Conservation (phyloP, 495 filamentous ascomycete species). For the Lophiotrema nucula region DNA sequence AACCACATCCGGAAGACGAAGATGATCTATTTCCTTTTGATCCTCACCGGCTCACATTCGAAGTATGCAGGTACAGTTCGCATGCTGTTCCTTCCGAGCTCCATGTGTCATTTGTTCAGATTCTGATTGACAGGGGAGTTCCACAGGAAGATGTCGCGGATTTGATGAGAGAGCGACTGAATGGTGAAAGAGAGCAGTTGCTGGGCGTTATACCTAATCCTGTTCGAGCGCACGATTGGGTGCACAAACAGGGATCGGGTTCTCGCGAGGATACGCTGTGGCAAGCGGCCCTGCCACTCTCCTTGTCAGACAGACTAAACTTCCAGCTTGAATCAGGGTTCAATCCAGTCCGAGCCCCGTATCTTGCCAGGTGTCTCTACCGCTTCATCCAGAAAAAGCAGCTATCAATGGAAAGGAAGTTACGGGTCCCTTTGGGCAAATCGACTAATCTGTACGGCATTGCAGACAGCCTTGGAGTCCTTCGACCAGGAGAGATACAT, state of each 20-base stretch:
- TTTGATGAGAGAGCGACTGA: slow-evolving; percentile 60
- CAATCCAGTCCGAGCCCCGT: slow-evolving; percentile 55
- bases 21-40: slow-evolving; percentile 40
- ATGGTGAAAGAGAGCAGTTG: slow-evolving; percentile 58
- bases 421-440: slow-evolving; percentile 70
- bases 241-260: slow-evolving; percentile 42
- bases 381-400: slow-evolving; percentile 56
- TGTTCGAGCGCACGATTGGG: slow-evolving; percentile 56
- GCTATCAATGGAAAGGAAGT: slow-evolving; percentile 54
- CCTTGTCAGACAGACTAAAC: slow-evolving; percentile 51
- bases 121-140: slow-evolving; percentile 67
- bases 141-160: slow-evolving; percentile 55
- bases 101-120: slow-evolving; percentile 74
- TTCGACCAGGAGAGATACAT: slow-evolving; percentile 75
- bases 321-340: slow-evolving; percentile 52
- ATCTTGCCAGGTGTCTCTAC: slow-evolving; percentile 58
- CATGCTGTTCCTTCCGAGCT: slow-evolving; percentile 63
- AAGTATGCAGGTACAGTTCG: slow-evolving; percentile 64
- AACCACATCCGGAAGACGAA: slow-evolving; percentile 54
- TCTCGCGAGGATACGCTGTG: slow-evolving; percentile 41
- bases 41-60: slow-evolving; percentile 64
- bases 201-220: slow-evolving; percentile 55
- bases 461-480: slow-evolving; percentile 69
- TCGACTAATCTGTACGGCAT: slow-evolving; percentile 80
- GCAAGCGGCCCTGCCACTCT: slow-evolving; percentile 54